Base-by-base conservation (phyloP, 495 filamentous ascomycete genomes). In the Podospora bellae-mahoneyi region DNA sequence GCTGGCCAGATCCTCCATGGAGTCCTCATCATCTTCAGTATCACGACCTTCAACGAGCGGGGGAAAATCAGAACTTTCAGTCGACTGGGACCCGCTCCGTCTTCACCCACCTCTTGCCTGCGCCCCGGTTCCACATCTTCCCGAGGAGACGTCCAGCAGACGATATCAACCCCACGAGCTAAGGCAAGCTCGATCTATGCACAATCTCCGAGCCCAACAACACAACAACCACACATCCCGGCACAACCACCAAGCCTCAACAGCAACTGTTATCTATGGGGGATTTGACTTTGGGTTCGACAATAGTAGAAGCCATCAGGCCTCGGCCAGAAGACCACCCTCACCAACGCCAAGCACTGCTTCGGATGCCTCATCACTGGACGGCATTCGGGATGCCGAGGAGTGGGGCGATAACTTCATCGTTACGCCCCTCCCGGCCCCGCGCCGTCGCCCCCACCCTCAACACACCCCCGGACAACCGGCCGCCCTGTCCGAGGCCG, bases 251-350 rank as follows among this genome's bases (percentile, higher is more conserved):
- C 70, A 62, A 23, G 56, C 55, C 10, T 44, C 68, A 59, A 65
- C 69, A 26, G 20, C 61, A 13, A 70, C 69, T 20, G 69, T 78
- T 23, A 79, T 79, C 69, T 75, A 79, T 60, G 74, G 69, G 54
- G 77, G 77, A 9, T 79, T 79, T 66, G 77, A 79, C 70, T 79
- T 79, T 55, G 76, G 77, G 62, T 78, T 79, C 61, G 62, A 65
- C 58, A 19, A 39, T 6, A 19, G 30, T 54, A 59, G 27, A 54
- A 62, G 20, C 28, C 53, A 44, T n/a, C 6, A 39, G 34, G n/a
- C 28, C 13, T 30, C 27, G 5, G 48, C 67, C 30, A 64, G 53
- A 54, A 55, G 68, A 71, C 28, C 28, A 26, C 64, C 9, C 30
- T 68, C 58, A 13, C 66, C 68, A 48, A 66, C 64, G 5, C 58